These are phyloP conservation scores for Craspedostauros australis DNA, from an alignment of 108 stramenopile genomes.

Conservation along the genomic window DNA sequence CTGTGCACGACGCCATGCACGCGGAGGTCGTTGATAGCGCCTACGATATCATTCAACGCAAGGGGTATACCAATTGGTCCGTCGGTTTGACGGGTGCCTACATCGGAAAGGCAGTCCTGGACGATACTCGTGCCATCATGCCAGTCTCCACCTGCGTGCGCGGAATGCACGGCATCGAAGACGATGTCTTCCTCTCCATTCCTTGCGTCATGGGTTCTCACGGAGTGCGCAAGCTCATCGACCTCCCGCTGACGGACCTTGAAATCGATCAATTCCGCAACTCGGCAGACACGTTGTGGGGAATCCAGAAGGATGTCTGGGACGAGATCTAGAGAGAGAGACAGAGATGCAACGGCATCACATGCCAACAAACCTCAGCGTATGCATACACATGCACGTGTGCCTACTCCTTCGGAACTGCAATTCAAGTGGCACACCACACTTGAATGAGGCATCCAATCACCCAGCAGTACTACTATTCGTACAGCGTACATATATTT, in stretches of 20 bases:
- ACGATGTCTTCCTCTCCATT: constrained; percentile 40
- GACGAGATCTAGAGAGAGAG: constrained; percentile 8
- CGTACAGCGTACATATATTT: too few relatives aligned
- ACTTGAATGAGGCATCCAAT: too few relatives aligned
- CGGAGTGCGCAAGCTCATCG: constrained; percentile 21
- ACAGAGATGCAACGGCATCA: too few relatives aligned
- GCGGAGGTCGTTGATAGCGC: constrained; percentile 32
- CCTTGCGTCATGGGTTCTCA: constrained; percentile 27
- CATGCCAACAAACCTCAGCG: too few relatives aligned
- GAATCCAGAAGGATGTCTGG: constrained; percentile 36
- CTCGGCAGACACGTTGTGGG: constrained; percentile 26
- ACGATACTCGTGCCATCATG: constrained; percentile 33
- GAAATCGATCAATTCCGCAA: constrained; percentile 25
- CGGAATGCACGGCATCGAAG: constrained; percentile 34
- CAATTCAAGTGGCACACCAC: too few relatives aligned
- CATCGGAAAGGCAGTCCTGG: constrained; percentile 32
- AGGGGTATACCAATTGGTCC: constrained; percentile 53
- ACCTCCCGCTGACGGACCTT: constrained; percentile 13
- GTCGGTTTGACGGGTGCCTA: constrained; percentile 29
- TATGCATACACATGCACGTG: too few relatives aligned
- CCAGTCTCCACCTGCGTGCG: constrained; percentile 41
- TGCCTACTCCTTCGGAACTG: too few relatives aligned
- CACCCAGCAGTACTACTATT: too few relatives aligned
- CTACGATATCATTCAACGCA: constrained; percentile 33
- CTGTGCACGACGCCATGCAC: constrained; percentile 27